Evolutionary conservation across 352 stramenopile species (phyloP), one percentile per base, ranked within the genome.

Genomic region (Phytophthora lateralis): DNA sequence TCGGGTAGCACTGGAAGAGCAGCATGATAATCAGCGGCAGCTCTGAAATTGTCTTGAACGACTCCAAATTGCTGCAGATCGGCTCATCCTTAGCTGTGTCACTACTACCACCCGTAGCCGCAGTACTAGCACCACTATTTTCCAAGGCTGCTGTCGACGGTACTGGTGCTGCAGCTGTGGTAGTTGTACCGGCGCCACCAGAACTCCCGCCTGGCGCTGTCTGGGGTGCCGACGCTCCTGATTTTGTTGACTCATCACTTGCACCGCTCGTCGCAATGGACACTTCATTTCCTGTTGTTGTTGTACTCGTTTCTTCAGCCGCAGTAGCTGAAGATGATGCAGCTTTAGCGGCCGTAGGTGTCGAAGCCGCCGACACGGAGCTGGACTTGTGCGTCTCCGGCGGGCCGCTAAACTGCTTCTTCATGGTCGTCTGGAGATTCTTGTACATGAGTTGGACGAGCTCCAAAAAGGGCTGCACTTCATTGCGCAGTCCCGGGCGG

Each of bases 1-100:
- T 97, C 15, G 95, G 95, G 75, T 99, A 98, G 50, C 98, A 94
- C 77, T 99, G 97, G 60, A 99, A 99, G 35, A 99, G 88, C 44
- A 99, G 75, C 93, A 99, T 99, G 55, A 99, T 97, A 71, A 98
- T 98, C 39, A 99, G 73, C n/a, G 97, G 97, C 55, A 97, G 91
- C 76, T 99, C 97, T 6, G 92, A 97, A 41, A 99, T 89, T 15
- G 98, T 96, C 65, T 96, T 97, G 73, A 98, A 98, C 30, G 91
- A 98, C 63, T 98, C 89, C 58, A 94, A 77, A 60, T 85, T 92
- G 61, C 78, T 88, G 55, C 78, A 91, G 7, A 97, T 73, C 5
- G 66, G 69, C n/a, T 91, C 77, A 20, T 82, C 73, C 10, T 45
- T 66, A 20, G 45, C 14, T 48, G 55, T 12, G 2, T 73, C 50